Evolutionary conservation across 805 yeast species (phyloP).

Genomic region (Wickerhamiella brachini): DNA sequence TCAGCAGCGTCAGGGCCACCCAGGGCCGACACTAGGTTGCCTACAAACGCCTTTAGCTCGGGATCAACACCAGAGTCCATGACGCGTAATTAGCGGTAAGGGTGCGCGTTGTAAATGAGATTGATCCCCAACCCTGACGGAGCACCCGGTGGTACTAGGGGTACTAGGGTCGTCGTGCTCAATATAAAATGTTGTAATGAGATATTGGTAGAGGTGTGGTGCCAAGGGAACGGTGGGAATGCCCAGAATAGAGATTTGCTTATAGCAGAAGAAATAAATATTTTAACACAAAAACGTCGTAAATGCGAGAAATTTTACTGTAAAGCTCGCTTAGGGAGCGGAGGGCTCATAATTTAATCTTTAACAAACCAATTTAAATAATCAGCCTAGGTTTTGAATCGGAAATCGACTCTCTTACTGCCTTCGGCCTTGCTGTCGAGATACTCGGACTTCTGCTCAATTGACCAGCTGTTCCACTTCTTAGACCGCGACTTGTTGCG

Average conservation of each 20-base stretch:
- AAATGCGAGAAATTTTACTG: too few species aligned
- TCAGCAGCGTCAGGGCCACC: conserved; percentile 72
- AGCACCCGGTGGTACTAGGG: too few species aligned
- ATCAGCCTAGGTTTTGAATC: conserved; percentile 18
- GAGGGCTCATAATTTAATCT: neutral
- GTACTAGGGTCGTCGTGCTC: too few species aligned
- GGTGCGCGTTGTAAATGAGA: neutral
- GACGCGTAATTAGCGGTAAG: conserved; percentile 1
- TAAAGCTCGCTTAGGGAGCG: too few species aligned
- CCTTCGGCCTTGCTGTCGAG: conserved; percentile 39
- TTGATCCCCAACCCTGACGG: too few species aligned
- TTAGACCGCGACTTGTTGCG: conserved; percentile 25
- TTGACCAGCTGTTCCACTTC: conserved; percentile 38
- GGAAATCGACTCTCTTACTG: conserved; percentile 42
- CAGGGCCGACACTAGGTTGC: conserved; percentile 71
- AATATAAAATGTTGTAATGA: too few species aligned
- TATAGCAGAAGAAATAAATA: too few species aligned
- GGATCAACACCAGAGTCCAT: conserved; percentile 16
- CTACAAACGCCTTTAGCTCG: conserved; percentile 46
- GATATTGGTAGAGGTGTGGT: too few species aligned
- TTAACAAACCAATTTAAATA: neutral
- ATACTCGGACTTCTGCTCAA: conserved; percentile 39
- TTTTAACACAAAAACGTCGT: too few species aligned
- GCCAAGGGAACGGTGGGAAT: too few species aligned
- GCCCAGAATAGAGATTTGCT: too few species aligned